Evolutionary conservation across 2,329 filamentous ascomycete species (phyloP), one percentile per base, ranked within the genome.

Genomic region (Cytospora schulzeri): DNA sequence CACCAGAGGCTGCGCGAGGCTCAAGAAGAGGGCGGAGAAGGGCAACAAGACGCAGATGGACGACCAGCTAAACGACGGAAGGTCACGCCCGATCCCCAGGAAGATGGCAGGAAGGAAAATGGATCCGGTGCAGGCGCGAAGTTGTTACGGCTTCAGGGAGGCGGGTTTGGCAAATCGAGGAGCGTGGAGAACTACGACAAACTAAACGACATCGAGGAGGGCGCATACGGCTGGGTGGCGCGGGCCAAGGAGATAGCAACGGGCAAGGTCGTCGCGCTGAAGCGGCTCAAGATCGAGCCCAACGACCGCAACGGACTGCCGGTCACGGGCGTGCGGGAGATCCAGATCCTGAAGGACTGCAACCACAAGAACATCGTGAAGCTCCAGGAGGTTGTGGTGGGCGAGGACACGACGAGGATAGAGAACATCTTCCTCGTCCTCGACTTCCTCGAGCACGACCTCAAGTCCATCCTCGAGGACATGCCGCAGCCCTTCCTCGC

Each of bases 121-220:
- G 71, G 61, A 73, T 70, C 58, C 70, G 69, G 59, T 3, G 26
- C 51, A 19, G 54, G 72, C 71, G 68, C 85, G 1, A 86, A 83
- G 68, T 80, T 96, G 2, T 77, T 97, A 51, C 87, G 90, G 14
- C 93, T 96, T 73, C 84, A 90, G 12, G 60, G 38, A 5, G 81
- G 85, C 12, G 76, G 80, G 69, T 96, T 93, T 87, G 84, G 86
- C 58, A 81, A 79, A 64, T 91, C 90, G 73, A 84, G 91, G 66
- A 91, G 91, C 74, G 90, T 96, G 29, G 90, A 94, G 73, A 89
- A 92, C 73, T 99, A 93, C 78, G 91, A 97, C 72, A 91, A 91
- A 70, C 82, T 99, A 64, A 99, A 99, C 76, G 91, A 95, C 74
- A 99, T 99, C 72, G 95, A 98, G 77, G 95, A 99, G 79, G 95